Evolutionary conservation across 495 filamentous ascomycete species (phyloP), one percentile per base, ranked within the genome.

Genomic region (Podospora australis): DNA sequence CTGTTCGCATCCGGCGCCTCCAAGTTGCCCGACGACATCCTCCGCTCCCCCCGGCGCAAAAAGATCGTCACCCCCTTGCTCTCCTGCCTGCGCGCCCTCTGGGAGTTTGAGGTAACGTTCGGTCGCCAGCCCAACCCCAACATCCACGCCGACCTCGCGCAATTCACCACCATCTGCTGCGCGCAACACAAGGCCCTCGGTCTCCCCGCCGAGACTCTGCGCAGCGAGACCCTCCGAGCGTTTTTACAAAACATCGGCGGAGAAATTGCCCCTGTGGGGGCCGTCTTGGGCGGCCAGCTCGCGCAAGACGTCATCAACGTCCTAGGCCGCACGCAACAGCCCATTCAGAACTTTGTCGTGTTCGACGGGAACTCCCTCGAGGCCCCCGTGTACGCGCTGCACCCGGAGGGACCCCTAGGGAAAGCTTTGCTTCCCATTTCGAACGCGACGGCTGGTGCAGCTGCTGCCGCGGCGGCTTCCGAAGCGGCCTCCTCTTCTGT

Each of bases 301-400:
- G 90, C 91, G 2, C 92, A 98, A 68, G 92, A 98, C 62, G 88
- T 95, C 16, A 97, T 98, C 66, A 97, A 96, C 52, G 90, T 96
- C 28, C 78, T 97, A 7, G 87, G 90, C 19, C 78, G 82, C 53
- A 77, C 86, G 34, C 88, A 96, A 68, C 92, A 97, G 64, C 92
- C 92, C 2, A 78, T 97, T 13, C 94, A 97, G 72, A 98, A 98
- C 62, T 79, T 96, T 59, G 74, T 95, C 26, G 69, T 97, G 9
- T 95, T 97, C 61, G 88, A 96, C 64, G 92, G 89, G 2, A 86
- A 88, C 55, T 78, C 73, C 44, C 84, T 80, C 60, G 76, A 84
- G 42, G 87, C 82, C 0, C 83, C 82, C 3, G 83, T 95, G 46
- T 92, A 92, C 57, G 74, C 88, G 1, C 66, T 98, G 41, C 88